Percentiles rank a stretch among this genome's conserved stretches.
Evolutionary conservation across 148 eudicot species (phyloP).

Genomic region (Camellia japonica): DNA sequence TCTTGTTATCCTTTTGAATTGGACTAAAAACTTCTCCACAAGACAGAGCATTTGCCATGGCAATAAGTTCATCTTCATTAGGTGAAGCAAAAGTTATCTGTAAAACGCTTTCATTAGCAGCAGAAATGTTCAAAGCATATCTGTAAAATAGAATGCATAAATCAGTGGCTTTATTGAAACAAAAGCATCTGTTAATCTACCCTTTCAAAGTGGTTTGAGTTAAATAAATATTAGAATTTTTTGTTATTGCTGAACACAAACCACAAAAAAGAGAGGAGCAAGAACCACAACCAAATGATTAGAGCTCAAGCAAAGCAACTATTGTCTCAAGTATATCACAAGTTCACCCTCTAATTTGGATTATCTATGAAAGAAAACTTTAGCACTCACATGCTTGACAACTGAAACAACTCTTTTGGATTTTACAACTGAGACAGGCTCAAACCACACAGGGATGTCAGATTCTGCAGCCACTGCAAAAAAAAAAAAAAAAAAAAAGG

Average conservation of each 20-base stretch:
- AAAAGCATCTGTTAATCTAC: background rate
- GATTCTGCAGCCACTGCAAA: slow-evolving; percentile 75
- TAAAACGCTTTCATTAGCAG: slow-evolving; percentile 7
- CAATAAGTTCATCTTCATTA: slow-evolving; percentile 86
- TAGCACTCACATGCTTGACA: slow-evolving; percentile 64
- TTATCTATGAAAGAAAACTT: slow-evolving; percentile 1
- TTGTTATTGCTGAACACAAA: background rate
- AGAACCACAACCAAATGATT: slow-evolving; percentile 4
- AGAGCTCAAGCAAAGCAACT: slow-evolving; percentile 3
- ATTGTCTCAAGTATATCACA: background rate
- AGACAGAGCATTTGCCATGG: slow-evolving; percentile 89
- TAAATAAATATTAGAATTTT: background rate
- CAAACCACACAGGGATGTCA: slow-evolving; percentile 83
- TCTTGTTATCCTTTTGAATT: slow-evolving; percentile 29
- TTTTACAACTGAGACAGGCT: slow-evolving; percentile 94
- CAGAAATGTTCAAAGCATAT: background rate
- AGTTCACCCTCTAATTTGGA: background rate
- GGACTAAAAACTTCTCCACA: slow-evolving; percentile 37
- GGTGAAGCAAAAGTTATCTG: slow-evolving; percentile 93
- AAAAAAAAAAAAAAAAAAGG: background rate
- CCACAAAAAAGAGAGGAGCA: background rate
- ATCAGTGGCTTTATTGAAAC: background rate
- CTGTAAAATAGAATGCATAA: background rate
- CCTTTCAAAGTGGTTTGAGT: background rate
- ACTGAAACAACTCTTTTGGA: slow-evolving; percentile 72